These are phyloP conservation scores for Neurospora crassa DNA, from an alignment of 2,329 filamentous ascomycete genomes.

Conservation along the genomic window DNA sequence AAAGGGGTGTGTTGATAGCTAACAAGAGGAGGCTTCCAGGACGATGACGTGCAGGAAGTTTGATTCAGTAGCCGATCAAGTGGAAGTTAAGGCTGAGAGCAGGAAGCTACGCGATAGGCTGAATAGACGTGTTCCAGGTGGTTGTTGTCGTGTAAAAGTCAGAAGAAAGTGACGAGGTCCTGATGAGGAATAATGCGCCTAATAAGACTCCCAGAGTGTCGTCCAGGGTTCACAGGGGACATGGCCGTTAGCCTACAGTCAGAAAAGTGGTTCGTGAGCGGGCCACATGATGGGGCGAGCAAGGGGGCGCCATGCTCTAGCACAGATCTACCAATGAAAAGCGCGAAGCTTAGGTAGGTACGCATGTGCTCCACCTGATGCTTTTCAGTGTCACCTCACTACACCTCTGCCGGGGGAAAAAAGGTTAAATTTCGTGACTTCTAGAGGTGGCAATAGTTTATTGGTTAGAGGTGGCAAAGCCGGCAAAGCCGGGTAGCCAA, in stretches of 20 bases:
- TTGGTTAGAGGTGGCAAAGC: no score
- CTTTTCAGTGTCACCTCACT: background rate
- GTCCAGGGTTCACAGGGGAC: conserved; percentile 9
- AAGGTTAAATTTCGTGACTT: no score
- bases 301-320: background rate
- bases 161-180: conserved; percentile 7
- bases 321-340: conserved; percentile 5
- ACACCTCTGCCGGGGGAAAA: no score
- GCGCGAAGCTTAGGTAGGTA: background rate
- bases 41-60: background rate
- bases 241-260: background rate
- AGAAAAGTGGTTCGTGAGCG: conserved; percentile 11
- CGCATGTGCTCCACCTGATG: background rate
- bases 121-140: background rate
- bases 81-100: background rate
- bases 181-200: conserved; percentile 20
- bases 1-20: background rate
- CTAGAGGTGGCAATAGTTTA: no score
- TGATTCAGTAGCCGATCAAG: background rate
- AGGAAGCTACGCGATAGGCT: background rate
- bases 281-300: conserved; percentile 18
- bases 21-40: background rate
- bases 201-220: conserved; percentile 15
- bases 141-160: conserved; percentile 5
- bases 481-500: no score